Evolutionary conservation across 2,329 filamentous ascomycete species (phyloP).

Genomic region (Ilyonectria mors-panacis): DNA sequence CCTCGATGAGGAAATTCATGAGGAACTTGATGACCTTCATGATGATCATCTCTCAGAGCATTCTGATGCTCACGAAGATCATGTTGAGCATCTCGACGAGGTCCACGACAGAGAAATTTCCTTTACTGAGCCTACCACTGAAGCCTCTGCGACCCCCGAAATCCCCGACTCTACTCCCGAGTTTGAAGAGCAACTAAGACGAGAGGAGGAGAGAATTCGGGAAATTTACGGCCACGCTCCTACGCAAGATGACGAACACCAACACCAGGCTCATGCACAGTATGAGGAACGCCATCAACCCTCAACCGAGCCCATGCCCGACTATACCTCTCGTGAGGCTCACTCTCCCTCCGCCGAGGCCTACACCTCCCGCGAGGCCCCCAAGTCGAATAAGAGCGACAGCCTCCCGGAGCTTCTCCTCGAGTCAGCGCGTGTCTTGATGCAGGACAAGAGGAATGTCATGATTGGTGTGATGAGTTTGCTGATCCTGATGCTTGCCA

Average conservation of each 20-base stretch:
- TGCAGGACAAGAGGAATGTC: slow-evolving; percentile 73
- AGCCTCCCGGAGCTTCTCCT: slow-evolving; percentile 69
- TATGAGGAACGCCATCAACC: slow-evolving; percentile 23
- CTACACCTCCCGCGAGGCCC: slow-evolving; percentile 47
- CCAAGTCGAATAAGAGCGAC: slow-evolving; percentile 56
- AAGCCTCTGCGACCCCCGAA: slow-evolving; percentile 31
- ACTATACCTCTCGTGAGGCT: slow-evolving; percentile 30
- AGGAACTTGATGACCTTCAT: slow-evolving; percentile 15
- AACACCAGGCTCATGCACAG: slow-evolving; percentile 22
- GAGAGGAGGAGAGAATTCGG: slow-evolving; percentile 66
- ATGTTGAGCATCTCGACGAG: slow-evolving; percentile 14
- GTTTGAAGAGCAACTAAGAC: slow-evolving; percentile 54
- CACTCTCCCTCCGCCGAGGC: slow-evolving; percentile 38
- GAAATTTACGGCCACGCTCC: slow-evolving; percentile 62
- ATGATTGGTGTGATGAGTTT: slow-evolving; percentile 69
- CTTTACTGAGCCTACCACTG: slow-evolving; percentile 24
- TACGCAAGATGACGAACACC: slow-evolving; percentile 22
- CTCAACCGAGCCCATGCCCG: slow-evolving; percentile 52
- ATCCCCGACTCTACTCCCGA: slow-evolving; percentile 10
- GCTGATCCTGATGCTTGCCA: slow-evolving; percentile 67
- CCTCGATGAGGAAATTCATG: not conserved
- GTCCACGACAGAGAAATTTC: slow-evolving; percentile 36
- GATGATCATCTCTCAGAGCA: slow-evolving; percentile 18
- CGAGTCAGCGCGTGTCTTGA: slow-evolving; percentile 66
- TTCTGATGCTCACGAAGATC: not conserved